Evolutionary conservation across 345 rosid genomes (phyloP).

Genomic region (Xanthoceras sorbifolium): DNA sequence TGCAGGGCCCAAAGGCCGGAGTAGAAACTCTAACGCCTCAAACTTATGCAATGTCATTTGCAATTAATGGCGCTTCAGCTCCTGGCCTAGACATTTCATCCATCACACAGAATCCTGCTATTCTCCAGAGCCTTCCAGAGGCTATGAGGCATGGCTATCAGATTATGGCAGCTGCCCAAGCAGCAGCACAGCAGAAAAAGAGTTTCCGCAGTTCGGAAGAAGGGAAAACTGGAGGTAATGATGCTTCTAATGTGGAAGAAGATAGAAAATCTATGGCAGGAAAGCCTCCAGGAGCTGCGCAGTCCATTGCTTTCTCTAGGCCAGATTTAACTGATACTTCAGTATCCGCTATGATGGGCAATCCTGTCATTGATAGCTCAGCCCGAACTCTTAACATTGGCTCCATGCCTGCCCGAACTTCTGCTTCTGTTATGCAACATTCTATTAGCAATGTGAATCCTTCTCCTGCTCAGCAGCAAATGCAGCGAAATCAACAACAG

Average conservation of each 20-base stretch:
- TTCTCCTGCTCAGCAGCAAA: constrained; percentile 47
- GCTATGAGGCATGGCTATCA: constrained; percentile 66
- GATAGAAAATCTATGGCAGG: constrained; percentile 61
- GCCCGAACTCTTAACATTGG: constrained; percentile 61
- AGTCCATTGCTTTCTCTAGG: constrained; percentile 80
- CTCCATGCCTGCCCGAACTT: constrained; percentile 48
- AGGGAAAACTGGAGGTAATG: constrained; percentile 54
- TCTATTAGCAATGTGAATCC: constrained; percentile 31
- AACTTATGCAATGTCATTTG: constrained; percentile 91
- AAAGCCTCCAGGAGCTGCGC: constrained; percentile 53
- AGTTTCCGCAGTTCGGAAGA: constrained; percentile 66
- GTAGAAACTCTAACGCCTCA: constrained; percentile 61
- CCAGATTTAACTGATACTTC: constrained; percentile 59
- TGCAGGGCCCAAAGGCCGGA: constrained; percentile 62
- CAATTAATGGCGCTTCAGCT: constrained; percentile 55
- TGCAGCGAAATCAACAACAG: constrained; percentile 47
- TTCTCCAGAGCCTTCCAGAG: constrained; percentile 77
- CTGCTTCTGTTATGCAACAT: constrained; percentile 50
- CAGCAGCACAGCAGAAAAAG: constrained; percentile 78
- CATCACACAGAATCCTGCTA: constrained; percentile 69
- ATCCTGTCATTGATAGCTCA: constrained; percentile 76
- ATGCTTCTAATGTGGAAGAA: constrained; percentile 51
- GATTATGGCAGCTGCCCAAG: constrained; percentile 65
- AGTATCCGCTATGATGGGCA: constrained; percentile 54
- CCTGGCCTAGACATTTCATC: constrained; percentile 72